These are phyloP conservation scores for Neurospora tetrasperma DNA, from an alignment of 495 filamentous ascomycete species.

Conservation along the genomic window DNA sequence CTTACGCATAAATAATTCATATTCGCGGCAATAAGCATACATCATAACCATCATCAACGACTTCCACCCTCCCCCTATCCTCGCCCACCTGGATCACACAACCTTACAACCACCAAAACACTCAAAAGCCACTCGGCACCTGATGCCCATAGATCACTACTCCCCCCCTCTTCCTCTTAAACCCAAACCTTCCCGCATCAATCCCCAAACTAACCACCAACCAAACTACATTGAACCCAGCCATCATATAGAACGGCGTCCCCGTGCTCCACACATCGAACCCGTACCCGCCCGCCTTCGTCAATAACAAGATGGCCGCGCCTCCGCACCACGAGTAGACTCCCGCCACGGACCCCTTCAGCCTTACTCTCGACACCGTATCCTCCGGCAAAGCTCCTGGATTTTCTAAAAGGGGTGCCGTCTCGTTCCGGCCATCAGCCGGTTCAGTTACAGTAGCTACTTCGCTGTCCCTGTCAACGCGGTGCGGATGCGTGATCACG, in stretches of 20 bases:
- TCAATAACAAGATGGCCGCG: conserved; percentile 81
- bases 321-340: conserved; percentile 87
- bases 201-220: conserved; percentile 46
- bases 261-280: conserved; percentile 63
- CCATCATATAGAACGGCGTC: conserved; percentile 88
- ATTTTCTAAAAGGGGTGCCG: conserved; percentile 25
- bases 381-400: conserved; percentile 9
- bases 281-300: conserved; percentile 79
- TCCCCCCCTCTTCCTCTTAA: not conserved
- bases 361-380: conserved; percentile 37
- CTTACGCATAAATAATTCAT: not conserved
- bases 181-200: conserved; percentile 16
- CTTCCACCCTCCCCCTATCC: not conserved
- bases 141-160: not conserved
- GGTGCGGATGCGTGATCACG: conserved; percentile 4
- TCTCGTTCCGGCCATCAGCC: conserved; percentile 12
- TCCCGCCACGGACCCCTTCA: conserved; percentile 90
- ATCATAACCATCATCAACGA: not conserved
- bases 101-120: not conserved
- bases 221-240: conserved; percentile 68
- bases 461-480: conserved; percentile 1
- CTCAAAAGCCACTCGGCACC: not conserved
- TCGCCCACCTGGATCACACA: not conserved
- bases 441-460: conserved; percentile 22
- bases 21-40: not conserved